Evolutionary conservation across 768 basidiomycete species (phyloP), one percentile per base, ranked within the genome.

Genomic region (Cubamyces lactineus): DNA sequence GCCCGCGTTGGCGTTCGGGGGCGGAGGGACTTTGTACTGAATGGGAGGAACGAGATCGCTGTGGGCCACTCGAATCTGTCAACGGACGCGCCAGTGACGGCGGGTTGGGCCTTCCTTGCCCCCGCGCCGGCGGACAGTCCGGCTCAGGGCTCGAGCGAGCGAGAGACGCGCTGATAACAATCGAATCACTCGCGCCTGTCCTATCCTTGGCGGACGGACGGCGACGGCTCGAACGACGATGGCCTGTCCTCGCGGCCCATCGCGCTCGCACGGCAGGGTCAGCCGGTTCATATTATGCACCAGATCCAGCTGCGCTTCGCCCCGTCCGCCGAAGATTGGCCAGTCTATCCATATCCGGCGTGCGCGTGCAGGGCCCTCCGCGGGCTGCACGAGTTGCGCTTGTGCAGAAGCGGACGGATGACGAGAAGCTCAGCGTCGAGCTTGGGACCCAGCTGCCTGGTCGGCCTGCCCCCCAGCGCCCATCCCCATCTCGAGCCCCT

Each of bases 111-210:
- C 61, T 19, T 28, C 17, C 61, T 40, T 62, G 48, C 61, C 52
- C 28, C 6, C 52, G n/a, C 59, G 21, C 24, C 12, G 40, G 13
- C 50, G 13, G 51, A 13, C 59, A 16, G n/a, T n/a, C 42, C 51
- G 50, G 49, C 24, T 43, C 53, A 55, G 42, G 30, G 23, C 42
- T 23, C 43, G 23, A 17, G 15, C 43, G 23, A 17, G 15, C 26
- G 24, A 19, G 41, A 62, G 50, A 30, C 61, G 61, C 61, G 17
- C 50, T 45, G 61, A 57, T 62, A 62, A 57, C 47, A 16, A 15
- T 11, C 39, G 13, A 52, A 17, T 41, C 28, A 48, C 43, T 47
- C 50, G 49, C 38, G 49, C 28, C 54, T 38, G 42, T 40, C 47
- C 41, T 62, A 56, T 52, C 39, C 9, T 46, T 54, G 52, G 59